Conservation (phyloP, 768 basidiomycete species). For the Porpolomopsis calyptriformis region DNA sequence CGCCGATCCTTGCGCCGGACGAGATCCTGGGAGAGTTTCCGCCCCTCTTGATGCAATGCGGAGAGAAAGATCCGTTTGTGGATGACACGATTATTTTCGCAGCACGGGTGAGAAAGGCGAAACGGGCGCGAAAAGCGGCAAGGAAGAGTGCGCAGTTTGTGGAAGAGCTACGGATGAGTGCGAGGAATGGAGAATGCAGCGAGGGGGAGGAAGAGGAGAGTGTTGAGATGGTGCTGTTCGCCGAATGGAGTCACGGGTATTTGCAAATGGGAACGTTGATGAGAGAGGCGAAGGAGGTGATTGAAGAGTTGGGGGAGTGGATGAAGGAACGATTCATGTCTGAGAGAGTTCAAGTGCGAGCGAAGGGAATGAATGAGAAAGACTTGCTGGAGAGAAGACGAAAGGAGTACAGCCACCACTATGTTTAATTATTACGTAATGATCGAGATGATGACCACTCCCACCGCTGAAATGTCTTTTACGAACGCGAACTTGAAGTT, state of each 20-base stretch:
- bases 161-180: conserved; percentile 54
- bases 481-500: too few species aligned
- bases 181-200: conserved; percentile 15
- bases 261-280: conserved; percentile 89
- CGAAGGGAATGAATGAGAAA: neutral
- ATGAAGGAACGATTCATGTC: conserved; percentile 65
- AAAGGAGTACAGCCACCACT: conserved; percentile 14
- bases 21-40: conserved; percentile 87
- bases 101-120: conserved; percentile 90
- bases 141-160: conserved; percentile 57
- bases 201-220: conserved; percentile 67
- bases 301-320: conserved; percentile 84
- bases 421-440: too few species aligned
- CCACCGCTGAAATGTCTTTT: too few species aligned
- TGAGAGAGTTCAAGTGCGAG: neutral
- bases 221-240: conserved; percentile 88
- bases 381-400: conserved; percentile 1
- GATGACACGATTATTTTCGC: conserved; percentile 98
- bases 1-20: conserved; percentile 83
- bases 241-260: conserved; percentile 96
- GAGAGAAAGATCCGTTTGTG: conserved; percentile 89
- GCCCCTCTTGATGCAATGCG: conserved; percentile 86
- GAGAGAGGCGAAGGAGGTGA: conserved; percentile 64
- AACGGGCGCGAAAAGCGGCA: conserved; percentile 64
- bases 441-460: too few species aligned